These are phyloP conservation scores for Malus orientalis DNA, from an alignment of 306 rosid genomes.

Conservation along the genomic window DNA sequence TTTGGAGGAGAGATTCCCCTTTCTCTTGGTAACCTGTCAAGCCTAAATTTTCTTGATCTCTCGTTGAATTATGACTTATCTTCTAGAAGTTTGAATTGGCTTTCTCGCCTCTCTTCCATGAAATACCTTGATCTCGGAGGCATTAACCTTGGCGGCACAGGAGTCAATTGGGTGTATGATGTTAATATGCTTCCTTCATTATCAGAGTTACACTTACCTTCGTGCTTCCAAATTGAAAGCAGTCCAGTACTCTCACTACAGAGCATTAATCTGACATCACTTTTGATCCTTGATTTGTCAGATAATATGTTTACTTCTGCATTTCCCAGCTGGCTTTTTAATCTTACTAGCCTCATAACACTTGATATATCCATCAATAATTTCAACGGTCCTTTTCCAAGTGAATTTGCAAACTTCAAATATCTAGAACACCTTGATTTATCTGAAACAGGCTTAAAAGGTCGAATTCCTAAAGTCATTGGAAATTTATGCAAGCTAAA, in stretches of 20 bases:
- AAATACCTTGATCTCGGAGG: too few species aligned
- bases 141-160: too few species aligned
- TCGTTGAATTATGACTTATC: fast-evolving
- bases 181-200: too few species aligned
- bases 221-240: too few species aligned
- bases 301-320: fast-evolving
- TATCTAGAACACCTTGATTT: background rate
- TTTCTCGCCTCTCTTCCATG: too few species aligned
- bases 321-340: background rate
- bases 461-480: background rate
- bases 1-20: background rate
- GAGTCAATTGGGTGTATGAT: too few species aligned
- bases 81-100: too few species aligned
- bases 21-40: background rate
- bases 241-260: too few species aligned
- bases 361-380: fast-evolving
- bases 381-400: background rate
- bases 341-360: background rate
- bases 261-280: background rate
- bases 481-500: background rate
- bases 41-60: too few species aligned
- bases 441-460: fast-evolving
- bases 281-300: background rate
- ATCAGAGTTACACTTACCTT: too few species aligned
- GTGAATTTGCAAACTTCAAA: background rate